Evolutionary conservation across 495 filamentous ascomycete species (phyloP).

Genomic region (Aspergillus sclerotioniger): DNA sequence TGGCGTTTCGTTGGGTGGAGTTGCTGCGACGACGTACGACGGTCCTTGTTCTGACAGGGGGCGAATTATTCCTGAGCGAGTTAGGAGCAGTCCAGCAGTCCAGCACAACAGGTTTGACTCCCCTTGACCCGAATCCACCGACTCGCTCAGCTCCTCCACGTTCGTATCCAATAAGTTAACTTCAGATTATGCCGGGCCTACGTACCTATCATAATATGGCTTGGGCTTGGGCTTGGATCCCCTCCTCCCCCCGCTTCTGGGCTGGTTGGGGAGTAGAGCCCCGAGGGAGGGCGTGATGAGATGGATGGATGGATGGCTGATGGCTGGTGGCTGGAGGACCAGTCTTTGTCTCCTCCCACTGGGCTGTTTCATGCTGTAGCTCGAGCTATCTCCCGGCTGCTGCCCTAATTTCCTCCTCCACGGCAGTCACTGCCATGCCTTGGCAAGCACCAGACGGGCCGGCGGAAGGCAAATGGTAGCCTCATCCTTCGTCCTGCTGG

Average conservation of each 20-base stretch:
- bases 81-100: constrained; percentile 21
- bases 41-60: constrained; percentile 24
- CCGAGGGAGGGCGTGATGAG: background rate
- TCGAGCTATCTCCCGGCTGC: constrained; percentile 2
- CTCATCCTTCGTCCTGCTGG: constrained; percentile 13
- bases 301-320: background rate
- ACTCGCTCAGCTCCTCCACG: constrained; percentile 16
- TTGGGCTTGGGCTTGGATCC: constrained; percentile 25
- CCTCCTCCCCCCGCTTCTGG: constrained; percentile 27
- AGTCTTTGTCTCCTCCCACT: background rate
- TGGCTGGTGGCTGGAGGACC: background rate
- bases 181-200: constrained; percentile 21
- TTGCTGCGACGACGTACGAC: constrained; percentile 26
- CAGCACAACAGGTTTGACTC: constrained; percentile 21
- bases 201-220: too few species aligned
- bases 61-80: constrained; percentile 25
- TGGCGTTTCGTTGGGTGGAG: constrained; percentile 23
- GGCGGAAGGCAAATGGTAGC: constrained; percentile 16
- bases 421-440: constrained; percentile 21
- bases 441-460: constrained; percentile 24
- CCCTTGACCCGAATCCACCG: constrained; percentile 23
- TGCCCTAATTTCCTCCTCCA: constrained; percentile 22
- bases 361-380: constrained; percentile 19
- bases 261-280: constrained; percentile 13
- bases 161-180: constrained; percentile 28